Evolutionary conservation across 2,329 filamentous ascomycete genomes (phyloP), one percentile per base, ranked within the genome.

Genomic region (Pestalotiopsis sp.): DNA sequence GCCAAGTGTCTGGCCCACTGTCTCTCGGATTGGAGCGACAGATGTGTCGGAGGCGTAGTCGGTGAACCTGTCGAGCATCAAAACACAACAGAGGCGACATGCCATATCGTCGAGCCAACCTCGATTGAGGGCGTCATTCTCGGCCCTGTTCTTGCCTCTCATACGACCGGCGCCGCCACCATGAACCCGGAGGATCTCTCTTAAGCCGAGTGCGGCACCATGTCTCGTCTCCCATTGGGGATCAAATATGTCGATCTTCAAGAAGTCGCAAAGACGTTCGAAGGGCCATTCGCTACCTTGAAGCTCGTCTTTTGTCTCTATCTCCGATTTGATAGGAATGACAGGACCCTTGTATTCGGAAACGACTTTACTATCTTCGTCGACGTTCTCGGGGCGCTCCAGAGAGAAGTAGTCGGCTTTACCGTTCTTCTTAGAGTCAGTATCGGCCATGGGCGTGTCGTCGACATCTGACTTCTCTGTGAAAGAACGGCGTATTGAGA

Each of bases 31-130:
- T 0, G 96, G 96, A 0, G 96, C 96, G 56, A 99, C 94, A 0
- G 97, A 97, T 66, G 94, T 99, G 79, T 99, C 96, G 4, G 95
- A 97, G 69, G 97, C 96, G 82, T 98, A 99, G 77, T 99, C 96
- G 68, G 95, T 97, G 77, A 99, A 99, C 66, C 95, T 91, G 81
- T 99, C 96, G 17, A 99, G 90, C 91, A 99, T 98, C 75, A 99
- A 91, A 66, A 99, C 95, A 78, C 93, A 97, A 80, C 95, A 95
- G 63, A 99, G 87, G 31, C 96, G 92, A 76, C 95, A 98, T n/a
- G 95, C 94, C 65, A 99, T 86, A 76, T 99, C 95, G 76, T 98
- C 93, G 23, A 99, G 88, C 94, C 94, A 99, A 77, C 86, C 88
- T 70, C 91, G 89, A 75, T 98, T 99, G 59, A 93, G 84, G 1